phyloP scores from a whole-genome alignment of 2,329 filamentous ascomycete genomes.

The Fusarium sp. region DNA sequence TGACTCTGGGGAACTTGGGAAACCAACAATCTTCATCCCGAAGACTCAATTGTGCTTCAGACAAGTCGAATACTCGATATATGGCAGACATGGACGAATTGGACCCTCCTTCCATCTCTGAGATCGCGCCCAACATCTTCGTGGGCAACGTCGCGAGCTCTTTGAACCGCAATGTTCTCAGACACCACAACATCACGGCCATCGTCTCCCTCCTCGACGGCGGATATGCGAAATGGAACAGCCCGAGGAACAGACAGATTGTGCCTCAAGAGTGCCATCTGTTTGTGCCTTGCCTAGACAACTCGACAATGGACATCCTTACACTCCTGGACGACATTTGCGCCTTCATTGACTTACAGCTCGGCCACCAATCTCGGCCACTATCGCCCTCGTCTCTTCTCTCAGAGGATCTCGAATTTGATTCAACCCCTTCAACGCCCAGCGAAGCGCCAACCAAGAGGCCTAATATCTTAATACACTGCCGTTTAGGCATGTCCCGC shows the following conservation, averaged over 20 bases:
- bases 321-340: constrained; percentile 38
- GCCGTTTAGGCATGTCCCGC: constrained; percentile 50
- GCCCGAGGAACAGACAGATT: constrained; percentile 34
- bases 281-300: constrained; percentile 42
- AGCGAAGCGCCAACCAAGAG: constrained; percentile 9
- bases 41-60: constrained; percentile 2
- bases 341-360: constrained; percentile 43
- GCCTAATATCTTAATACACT: constrained; percentile 48
- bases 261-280: constrained; percentile 38
- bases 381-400: background rate
- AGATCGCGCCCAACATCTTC: constrained; percentile 39
- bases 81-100: constrained; percentile 21
- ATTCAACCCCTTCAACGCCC: constrained; percentile 11
- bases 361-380: constrained; percentile 1
- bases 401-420: constrained; percentile 6
- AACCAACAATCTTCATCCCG: background rate
- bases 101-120: constrained; percentile 36
- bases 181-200: constrained; percentile 39
- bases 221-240: constrained; percentile 32
- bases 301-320: constrained; percentile 41
- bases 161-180: constrained; percentile 34
- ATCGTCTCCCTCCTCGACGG: constrained; percentile 41
- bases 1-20: background rate
- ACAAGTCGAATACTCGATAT: background rate
- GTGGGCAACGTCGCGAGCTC: constrained; percentile 42